phyloP scores from a whole-genome alignment of 148 eudicot genomes.

The Rhododendron molle region DNA sequence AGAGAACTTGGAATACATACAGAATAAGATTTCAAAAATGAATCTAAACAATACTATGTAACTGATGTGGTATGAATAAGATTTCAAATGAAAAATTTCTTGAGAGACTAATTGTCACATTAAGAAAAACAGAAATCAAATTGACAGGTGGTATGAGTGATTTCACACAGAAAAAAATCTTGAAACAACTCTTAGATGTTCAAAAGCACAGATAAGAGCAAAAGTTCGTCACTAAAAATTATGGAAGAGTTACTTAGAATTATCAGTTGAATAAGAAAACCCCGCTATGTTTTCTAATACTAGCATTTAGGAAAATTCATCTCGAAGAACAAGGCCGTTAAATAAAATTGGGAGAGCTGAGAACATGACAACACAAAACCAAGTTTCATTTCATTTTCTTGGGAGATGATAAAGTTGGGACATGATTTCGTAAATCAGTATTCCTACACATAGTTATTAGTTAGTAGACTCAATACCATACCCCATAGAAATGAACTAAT shows the following conservation, averaged over 20 bases:
- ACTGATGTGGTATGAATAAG: background rate
- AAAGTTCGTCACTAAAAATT: background rate
- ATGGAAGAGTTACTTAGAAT: background rate
- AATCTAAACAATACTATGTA: background rate
- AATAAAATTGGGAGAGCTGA: background rate
- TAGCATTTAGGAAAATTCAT: background rate
- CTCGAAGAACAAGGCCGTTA: background rate
- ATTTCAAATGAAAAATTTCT: slow-evolving; percentile 11
- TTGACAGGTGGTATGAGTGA: background rate
- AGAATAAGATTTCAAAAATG: background rate
- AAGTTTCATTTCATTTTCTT: background rate
- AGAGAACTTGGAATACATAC: too few species aligned
- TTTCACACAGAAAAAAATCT: background rate
- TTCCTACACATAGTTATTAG: background rate
- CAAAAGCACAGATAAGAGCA: background rate
- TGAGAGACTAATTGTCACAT: background rate
- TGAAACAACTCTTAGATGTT: background rate
- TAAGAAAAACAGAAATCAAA: background rate
- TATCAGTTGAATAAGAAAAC: background rate
- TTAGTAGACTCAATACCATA: background rate
- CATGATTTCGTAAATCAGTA: background rate
- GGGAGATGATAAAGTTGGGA: background rate
- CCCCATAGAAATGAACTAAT: too few species aligned
- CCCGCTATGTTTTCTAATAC: background rate
- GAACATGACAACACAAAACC: background rate